Conservation (phyloP, 108 stramenopile genomes). For the Chaetoceros muelleri region DNA sequence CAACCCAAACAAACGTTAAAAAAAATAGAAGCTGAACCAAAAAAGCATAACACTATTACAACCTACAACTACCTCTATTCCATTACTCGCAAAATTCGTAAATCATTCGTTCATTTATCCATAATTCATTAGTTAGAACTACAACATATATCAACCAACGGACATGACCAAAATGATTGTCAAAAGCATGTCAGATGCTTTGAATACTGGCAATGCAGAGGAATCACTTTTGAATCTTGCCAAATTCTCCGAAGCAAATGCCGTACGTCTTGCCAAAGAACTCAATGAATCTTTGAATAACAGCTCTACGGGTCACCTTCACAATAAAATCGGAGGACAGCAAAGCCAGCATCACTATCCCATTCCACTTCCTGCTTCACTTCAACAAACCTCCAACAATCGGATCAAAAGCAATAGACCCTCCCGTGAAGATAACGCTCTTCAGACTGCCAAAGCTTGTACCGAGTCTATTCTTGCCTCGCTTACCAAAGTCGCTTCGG, state of each 20-base stretch:
- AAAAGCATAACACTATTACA: too few relatives aligned
- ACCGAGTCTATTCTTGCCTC: conserved; percentile 66
- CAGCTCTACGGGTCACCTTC: conserved; percentile 9
- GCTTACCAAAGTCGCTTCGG: conserved; percentile 73
- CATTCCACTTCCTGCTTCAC: conserved; percentile 16
- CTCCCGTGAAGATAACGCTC: conserved; percentile 18
- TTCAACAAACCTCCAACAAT: conserved; percentile 9
- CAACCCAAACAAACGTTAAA: too few relatives aligned
- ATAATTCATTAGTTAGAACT: too few relatives aligned
- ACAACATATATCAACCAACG: too few relatives aligned
- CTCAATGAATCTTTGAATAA: background rate
- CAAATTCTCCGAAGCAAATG: conserved; percentile 12
- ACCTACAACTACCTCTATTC: too few relatives aligned
- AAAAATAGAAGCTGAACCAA: too few relatives aligned
- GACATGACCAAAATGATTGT: conserved; percentile 17
- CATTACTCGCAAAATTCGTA: too few relatives aligned
- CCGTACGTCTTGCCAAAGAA: background rate
- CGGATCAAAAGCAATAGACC: conserved; percentile 8
- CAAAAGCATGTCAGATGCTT: conserved; percentile 39
- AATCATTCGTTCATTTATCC: too few relatives aligned
- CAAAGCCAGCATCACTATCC: background rate
- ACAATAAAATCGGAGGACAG: background rate
- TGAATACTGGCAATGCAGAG: conserved; percentile 35
- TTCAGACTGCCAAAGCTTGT: conserved; percentile 35
- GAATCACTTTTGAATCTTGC: conserved; percentile 38